phyloP scores from a whole-genome alignment of 2,329 filamentous ascomycete species.

The Botrytis cinerea region DNA sequence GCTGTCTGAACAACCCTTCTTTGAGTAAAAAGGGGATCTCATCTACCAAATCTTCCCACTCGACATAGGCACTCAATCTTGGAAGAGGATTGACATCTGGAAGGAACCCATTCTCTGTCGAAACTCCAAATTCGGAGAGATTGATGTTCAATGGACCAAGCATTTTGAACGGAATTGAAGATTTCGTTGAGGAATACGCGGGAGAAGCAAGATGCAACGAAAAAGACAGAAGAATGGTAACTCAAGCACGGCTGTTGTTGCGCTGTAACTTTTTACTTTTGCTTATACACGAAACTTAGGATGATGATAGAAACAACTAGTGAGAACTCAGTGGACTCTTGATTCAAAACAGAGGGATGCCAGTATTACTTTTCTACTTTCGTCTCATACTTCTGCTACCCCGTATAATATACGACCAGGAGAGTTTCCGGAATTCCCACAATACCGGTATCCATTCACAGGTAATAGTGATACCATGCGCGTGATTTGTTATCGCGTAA shows the following conservation, averaged over 20 bases:
- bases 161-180: conserved; percentile 29
- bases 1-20: conserved; percentile 61
- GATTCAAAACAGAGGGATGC: neutral
- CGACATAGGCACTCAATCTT: conserved; percentile 70
- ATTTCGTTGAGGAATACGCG: neutral
- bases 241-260: neutral
- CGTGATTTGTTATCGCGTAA: conserved; percentile 15
- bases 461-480: conserved; percentile 1
- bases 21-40: conserved; percentile 69
- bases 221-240: neutral
- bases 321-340: neutral
- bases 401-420: neutral
- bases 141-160: conserved; percentile 35
- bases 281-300: neutral
- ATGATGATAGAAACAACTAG: neutral
- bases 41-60: conserved; percentile 73
- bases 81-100: conserved; percentile 67
- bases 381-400: neutral
- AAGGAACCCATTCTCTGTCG: conserved; percentile 63
- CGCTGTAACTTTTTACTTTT: neutral
- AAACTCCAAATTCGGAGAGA: conserved; percentile 36
- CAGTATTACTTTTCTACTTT: neutral
- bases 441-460: conserved; percentile 1
- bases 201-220: neutral
- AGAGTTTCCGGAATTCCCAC: neutral